These are phyloP conservation scores for Neostapfia colusana DNA, from an alignment of 176 grass and related monocot genomes.

Conservation along the genomic window DNA sequence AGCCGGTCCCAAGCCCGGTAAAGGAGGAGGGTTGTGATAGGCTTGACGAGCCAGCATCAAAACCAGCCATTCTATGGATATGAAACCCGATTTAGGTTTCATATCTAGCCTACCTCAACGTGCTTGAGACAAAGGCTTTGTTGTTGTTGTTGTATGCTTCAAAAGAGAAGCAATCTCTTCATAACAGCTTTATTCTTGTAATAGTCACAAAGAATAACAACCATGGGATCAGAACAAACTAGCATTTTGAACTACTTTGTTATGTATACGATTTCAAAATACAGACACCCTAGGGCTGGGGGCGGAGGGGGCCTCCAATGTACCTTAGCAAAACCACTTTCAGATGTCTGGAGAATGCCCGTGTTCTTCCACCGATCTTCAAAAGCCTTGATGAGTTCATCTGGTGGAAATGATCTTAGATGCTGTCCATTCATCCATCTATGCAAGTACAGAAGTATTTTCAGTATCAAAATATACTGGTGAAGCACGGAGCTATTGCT, in stretches of 20 bases:
- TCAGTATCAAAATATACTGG: neutral
- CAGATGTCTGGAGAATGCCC: constrained; percentile 73
- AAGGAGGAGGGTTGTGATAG: no score
- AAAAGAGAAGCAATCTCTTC: neutral
- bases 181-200: neutral
- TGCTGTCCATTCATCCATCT: constrained; percentile 99
- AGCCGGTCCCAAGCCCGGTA: no score
- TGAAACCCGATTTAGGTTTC: no score
- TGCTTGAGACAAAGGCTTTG: no score
- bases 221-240: constrained; percentile 6
- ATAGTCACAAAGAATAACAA: neutral
- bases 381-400: constrained; percentile 70
- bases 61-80: no score
- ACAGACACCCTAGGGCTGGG: neutral
- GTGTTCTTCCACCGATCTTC: constrained; percentile 76
- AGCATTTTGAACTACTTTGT: neutral
- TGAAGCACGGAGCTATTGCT: neutral
- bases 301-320: neutral
- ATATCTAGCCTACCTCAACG: no score
- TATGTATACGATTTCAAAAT: neutral
- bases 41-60: no score
- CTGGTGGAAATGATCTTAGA: constrained; percentile 70
- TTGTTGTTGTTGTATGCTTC: neutral
- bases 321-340: constrained; percentile 77
- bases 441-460: constrained; percentile 27